Percentiles rank a stretch among this genome's conserved stretches.
phyloP scores from a whole-genome alignment of 73 alveolate species.

The Blepharisma japonicum region DNA sequence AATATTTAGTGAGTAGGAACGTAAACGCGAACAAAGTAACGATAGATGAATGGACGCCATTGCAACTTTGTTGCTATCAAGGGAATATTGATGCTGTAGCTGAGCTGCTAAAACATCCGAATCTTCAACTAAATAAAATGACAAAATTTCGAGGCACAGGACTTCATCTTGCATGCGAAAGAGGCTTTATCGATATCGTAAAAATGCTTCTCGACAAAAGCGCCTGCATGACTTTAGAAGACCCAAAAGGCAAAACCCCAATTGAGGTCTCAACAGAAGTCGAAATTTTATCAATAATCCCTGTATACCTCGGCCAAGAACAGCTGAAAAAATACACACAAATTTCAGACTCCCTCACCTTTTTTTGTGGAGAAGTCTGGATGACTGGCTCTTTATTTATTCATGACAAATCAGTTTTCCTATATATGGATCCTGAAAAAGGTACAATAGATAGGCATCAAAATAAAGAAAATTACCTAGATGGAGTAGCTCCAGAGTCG shows the following conservation, averaged over 20 bases:
- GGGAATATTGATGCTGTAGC: conserved; percentile 54
- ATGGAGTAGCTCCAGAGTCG: background rate
- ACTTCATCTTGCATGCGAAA: conserved; percentile 67
- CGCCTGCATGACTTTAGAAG: conserved; percentile 45
- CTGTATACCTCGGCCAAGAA: conserved; percentile 43
- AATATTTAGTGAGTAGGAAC: conserved; percentile 18
- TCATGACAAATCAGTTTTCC: background rate
- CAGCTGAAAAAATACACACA: background rate
- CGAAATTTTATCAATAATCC: conserved; percentile 50
- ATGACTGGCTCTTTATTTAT: background rate
- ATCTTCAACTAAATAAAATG: conserved; percentile 48
- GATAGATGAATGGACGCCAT: conserved; percentile 65
- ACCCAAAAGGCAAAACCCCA: conserved; percentile 56
- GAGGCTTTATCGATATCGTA: conserved; percentile 54
- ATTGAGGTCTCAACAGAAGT: conserved; percentile 48
- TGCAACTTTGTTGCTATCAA: conserved; percentile 53
- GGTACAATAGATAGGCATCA: background rate
- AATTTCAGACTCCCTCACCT: conserved; percentile 22
- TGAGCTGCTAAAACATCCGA: conserved; percentile 43
- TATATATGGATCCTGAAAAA: conserved; percentile 8
- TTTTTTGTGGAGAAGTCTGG: conserved; percentile 32
- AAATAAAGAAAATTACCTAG: background rate
- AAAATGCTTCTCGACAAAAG: conserved; percentile 52
- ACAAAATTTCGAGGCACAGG: conserved; percentile 60
- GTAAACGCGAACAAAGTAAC: conserved; percentile 50